phyloP scores from a whole-genome alignment of 2,329 filamentous ascomycete genomes.

The Penicillium fuscoglaucum region DNA sequence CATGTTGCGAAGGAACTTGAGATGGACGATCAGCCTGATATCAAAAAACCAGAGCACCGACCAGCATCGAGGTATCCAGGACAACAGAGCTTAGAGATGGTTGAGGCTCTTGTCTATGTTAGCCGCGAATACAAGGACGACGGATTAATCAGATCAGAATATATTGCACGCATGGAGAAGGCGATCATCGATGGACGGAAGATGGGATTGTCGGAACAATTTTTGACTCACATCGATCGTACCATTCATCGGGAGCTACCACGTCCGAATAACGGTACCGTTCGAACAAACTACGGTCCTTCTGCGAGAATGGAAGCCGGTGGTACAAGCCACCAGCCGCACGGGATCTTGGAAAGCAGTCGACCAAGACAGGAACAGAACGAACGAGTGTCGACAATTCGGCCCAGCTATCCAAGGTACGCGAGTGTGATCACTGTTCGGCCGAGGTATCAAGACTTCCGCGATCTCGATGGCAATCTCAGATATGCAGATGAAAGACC shows the following conservation, averaged over 20 bases:
- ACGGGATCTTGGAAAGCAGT: not conserved
- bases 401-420: not conserved
- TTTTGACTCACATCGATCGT: not conserved
- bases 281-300: not conserved
- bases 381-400: not conserved
- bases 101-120: not conserved
- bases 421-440: not conserved
- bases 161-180: not conserved
- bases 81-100: not conserved
- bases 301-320: not conserved
- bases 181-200: not conserved
- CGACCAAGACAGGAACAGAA: not conserved
- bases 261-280: not conserved
- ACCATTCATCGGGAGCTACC: not conserved
- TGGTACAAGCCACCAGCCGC: not conserved
- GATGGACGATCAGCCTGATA: not conserved
- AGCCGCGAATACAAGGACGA: not conserved
- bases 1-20: not conserved
- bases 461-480: not conserved
- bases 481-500: not conserved
- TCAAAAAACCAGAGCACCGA: not conserved
- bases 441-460: not conserved
- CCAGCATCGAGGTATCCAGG: not conserved
- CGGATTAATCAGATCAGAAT: not conserved
- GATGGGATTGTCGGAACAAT: not conserved